Evolutionary conservation across 2,329 filamentous ascomycete genomes (phyloP).

Genomic region (Tolypocladium pustulatum): DNA sequence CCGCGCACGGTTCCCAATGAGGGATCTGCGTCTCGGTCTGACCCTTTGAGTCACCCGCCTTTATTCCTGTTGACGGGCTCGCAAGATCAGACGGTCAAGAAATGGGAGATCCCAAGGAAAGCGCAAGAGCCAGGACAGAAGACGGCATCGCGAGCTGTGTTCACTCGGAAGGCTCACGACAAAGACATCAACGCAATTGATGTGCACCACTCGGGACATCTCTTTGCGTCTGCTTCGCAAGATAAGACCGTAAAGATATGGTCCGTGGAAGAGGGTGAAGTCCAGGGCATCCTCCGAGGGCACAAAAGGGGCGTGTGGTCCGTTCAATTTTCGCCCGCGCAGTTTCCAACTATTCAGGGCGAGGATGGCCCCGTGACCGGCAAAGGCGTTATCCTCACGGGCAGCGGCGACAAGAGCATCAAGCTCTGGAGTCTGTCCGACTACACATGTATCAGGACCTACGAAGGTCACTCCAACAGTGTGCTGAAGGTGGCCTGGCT

Average conservation of each 20-base stretch:
- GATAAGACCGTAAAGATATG: constrained; percentile 97
- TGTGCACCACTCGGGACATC: constrained; percentile 58
- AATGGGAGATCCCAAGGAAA: constrained; percentile 68
- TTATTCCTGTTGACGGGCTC: constrained; percentile 83
- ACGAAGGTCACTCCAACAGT: constrained; percentile 93
- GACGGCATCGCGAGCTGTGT: constrained; percentile 56
- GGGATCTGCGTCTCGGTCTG: constrained; percentile 58
- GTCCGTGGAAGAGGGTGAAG: constrained; percentile 81
- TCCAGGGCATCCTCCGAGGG: constrained; percentile 80
- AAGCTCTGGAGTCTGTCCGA: constrained; percentile 90
- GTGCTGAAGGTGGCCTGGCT: constrained; percentile 92
- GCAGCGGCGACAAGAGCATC: constrained; percentile 90
- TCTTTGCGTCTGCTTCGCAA: constrained; percentile 94
- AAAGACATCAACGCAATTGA: constrained; percentile 98
- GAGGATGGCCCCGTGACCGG: constrained; percentile 63
- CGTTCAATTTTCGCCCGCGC: constrained; percentile 75
- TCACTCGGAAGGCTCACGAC: constrained; percentile 91
- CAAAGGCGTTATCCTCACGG: constrained; percentile 78
- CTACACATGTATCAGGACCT: constrained; percentile 85
- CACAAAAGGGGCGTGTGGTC: constrained; percentile 96
- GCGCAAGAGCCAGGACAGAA: constrained; percentile 32
- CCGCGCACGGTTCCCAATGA: constrained; percentile 59
- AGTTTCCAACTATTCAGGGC: constrained; percentile 62
- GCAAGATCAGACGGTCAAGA: constrained; percentile 90
- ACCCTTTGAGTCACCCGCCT: constrained; percentile 72